Evolutionary conservation across 2,329 filamentous ascomycete genomes (phyloP), one percentile per base, ranked within the genome.

Genomic region (Trichoderma harzianum): DNA sequence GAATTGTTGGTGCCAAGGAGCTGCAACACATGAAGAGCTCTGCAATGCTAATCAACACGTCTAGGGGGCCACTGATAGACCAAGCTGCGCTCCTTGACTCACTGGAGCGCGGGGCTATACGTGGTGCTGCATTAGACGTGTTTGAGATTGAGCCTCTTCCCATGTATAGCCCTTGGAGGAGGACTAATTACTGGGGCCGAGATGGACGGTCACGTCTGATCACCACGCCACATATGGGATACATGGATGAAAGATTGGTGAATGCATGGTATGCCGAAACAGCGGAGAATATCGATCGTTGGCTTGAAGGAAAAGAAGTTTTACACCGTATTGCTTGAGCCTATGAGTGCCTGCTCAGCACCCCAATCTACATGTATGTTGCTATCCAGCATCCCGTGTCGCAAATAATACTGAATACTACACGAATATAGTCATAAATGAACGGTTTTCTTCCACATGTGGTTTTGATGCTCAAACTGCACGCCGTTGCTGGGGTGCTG

Each of bases 201-300:
- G 81, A 87, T 43, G 89, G 89, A 6, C 86, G 87, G 62, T 89
- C 86, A 63, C 84, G 86, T 71, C 86, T 93, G 2, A 75, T 94
- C 18, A 77, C 92, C 74, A 91, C 89, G 64, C 92, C 92, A 57
- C 92, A 94, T 79, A 92, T 92, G 87, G 92, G 91, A 0, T 94
- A 93, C 78, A 90, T 90, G 0, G 90, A 92, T 74, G 87, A 88
- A 72, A 89, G 86, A n/a, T 86, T 87, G 43, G 83, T 93, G 77
- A 83, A 86, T 63, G 82, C 82, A 7, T 93, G 91, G 90, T 93
- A 93, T 79, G 85, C 87, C 72, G 89, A 92, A 80, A 88, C 89
- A 70, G 89, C 86, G 1, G 86, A 88, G 76, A 92, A 91, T 76
- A 74, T 93, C 30, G 83, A 86, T 78, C 82, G 84, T 58, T 91